Base-by-base conservation (phyloP, 2,329 filamentous ascomycete genomes). In the Cladophialophora exuberans region DNA sequence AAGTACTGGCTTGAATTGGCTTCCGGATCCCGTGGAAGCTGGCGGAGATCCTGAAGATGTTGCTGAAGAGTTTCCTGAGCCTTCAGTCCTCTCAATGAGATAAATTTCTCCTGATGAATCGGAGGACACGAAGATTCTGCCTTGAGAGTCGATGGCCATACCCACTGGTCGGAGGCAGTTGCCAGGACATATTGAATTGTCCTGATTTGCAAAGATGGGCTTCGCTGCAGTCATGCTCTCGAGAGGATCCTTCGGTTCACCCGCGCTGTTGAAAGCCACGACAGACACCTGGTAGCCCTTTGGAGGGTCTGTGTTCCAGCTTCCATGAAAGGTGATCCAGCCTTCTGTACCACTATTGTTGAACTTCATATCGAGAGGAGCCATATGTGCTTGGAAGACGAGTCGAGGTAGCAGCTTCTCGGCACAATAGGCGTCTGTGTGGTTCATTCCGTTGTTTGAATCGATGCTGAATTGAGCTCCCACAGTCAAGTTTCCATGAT, bases 351-450 rank as follows among this genome's bases (percentile, higher is more conserved):
- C 79, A 30, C 81, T 82, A 35, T 74, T 65, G 59, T 81, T 77
- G 73, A 91, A 91, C 57, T 83, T 83, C 65, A 90, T 81, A 61
- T 89, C 86, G 1, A 90, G 73, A 0, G 88, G 88, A 0, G 88
- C 87, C 66, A 80, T 85, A 66, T 91, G 88, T 1, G 87, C 82
- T 46, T 79, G 72, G 66, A 86, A 83, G 0, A 82, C 82, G 23
- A 90, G 72, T 1, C 82, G 67, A 4, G 79, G 74, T 3, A 74
- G 66, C n/a, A 73, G 66, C 64, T 75, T 68, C 2, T 70, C 59
- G 10, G 67, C 65, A 63, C 79, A 81, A 22, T 71, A 72, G 0
- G 66, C 70, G 54, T 81, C 79, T 13, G 62, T 65, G 6, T 48
- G 42, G 52, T 80, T 80, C 56, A n/a, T n/a, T n/a, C 76, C 67